A percentile compares a stretch with the other conserved stretches of the same genome.
Conservation (phyloP, 2,329 filamentous ascomycete species). For the Fusarium sp. region DNA sequence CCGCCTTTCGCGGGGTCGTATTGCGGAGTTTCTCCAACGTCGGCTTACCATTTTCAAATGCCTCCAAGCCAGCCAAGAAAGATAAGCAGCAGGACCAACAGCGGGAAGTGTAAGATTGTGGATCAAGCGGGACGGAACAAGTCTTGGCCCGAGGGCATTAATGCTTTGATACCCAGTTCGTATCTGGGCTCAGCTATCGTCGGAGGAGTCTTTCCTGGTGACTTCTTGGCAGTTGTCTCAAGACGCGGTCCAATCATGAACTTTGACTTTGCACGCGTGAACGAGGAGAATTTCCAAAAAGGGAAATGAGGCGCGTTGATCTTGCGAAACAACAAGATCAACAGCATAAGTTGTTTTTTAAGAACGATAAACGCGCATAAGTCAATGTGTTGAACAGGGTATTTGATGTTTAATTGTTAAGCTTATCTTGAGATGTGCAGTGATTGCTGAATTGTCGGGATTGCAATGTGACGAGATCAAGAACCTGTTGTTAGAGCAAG, state of each 20-base stretch:
- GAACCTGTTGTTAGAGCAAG: no score
- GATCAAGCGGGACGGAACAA: not conserved
- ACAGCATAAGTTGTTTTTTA: not conserved
- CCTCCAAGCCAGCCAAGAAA: not conserved
- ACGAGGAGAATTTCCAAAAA: fast-evolving
- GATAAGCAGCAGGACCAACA: not conserved
- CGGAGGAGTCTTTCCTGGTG: not conserved
- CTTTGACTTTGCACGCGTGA: not conserved
- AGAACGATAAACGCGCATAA: not conserved
- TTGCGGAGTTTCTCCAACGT: not conserved
- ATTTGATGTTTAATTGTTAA: not conserved
- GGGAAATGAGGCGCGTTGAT: not conserved
- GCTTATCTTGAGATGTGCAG: not conserved
- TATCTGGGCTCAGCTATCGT: not conserved
- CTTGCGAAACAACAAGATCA: not conserved
- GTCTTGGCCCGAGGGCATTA: not conserved
- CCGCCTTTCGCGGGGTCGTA: not conserved
- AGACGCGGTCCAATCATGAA: not conserved
- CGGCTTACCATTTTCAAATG: not conserved
- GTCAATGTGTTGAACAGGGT: not conserved
- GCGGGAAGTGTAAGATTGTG: not conserved
- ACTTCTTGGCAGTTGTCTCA: not conserved
- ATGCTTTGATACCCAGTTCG: not conserved
- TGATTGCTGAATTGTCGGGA: not conserved
- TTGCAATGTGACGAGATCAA: not conserved